These are phyloP conservation scores for Centella asiatica DNA, from an alignment of 129 eudicot genomes.

Conservation along the genomic window DNA sequence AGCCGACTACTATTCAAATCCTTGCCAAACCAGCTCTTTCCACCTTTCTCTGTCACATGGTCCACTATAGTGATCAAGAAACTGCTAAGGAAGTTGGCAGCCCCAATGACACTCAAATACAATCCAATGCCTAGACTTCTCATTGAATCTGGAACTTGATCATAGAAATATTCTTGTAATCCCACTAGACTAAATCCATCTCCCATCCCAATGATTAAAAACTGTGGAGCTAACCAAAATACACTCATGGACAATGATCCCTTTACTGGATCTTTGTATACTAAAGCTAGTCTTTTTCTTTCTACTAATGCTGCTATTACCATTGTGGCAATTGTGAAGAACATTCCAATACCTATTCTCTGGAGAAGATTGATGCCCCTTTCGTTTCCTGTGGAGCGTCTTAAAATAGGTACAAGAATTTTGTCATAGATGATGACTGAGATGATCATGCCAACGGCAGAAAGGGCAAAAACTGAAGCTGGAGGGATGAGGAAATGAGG, in stretches of 20 bases:
- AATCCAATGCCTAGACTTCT: constrained; percentile 67
- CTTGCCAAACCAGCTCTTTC: constrained; percentile 77
- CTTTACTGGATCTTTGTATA: constrained; percentile 23
- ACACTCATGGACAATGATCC: constrained; percentile 55
- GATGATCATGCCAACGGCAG: constrained; percentile 58
- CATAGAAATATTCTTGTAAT: constrained; percentile 76
- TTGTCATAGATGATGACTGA: constrained; percentile 49
- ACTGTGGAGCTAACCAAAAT: constrained; percentile 78
- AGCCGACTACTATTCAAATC: constrained; percentile 65
- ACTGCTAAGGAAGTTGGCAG: constrained; percentile 57
- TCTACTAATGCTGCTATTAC: constrained; percentile 55
- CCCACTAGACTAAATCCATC: constrained; percentile 75
- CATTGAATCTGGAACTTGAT: constrained; percentile 87
- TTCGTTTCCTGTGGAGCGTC: constrained; percentile 51
- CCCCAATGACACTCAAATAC: constrained; percentile 76
- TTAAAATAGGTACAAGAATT: constrained; percentile 50
- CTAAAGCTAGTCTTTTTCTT: constrained; percentile 35
- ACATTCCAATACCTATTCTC: constrained; percentile 79
- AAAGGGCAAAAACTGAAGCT: constrained; percentile 47
- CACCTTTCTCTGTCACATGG: constrained; percentile 32
- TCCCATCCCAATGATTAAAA: constrained; percentile 47
- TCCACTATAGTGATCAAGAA: constrained; percentile 60
- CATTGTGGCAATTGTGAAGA: constrained; percentile 42
- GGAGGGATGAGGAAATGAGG: constrained; percentile 53
- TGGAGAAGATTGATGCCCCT: constrained; percentile 64